Conservation (phyloP, 140 eudicot genomes). For the Oenanthe javanica region DNA sequence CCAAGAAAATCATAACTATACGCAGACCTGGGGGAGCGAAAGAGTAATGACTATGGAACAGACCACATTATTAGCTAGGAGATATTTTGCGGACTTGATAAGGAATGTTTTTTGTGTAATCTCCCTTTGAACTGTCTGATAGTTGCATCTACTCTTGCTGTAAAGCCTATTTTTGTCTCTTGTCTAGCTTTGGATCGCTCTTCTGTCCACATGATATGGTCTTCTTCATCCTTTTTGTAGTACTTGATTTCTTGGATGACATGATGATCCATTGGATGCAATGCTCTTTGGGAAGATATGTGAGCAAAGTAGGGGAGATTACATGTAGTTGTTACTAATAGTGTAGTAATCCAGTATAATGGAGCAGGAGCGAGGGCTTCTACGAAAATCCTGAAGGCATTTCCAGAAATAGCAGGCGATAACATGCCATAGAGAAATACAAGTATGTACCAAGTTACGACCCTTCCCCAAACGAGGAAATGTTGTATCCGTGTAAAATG, state of each 20-base stretch:
- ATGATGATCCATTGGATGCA: conserved; percentile 89
- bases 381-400: conserved; percentile 45
- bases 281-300: conserved; percentile 70
- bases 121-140: conserved; percentile 62
- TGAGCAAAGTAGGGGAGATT: conserved; percentile 80
- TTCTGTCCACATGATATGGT: conserved; percentile 68
- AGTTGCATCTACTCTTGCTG: conserved; percentile 88
- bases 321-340: conserved; percentile 62
- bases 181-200: conserved; percentile 75
- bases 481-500: conserved; percentile 98
- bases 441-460: conserved; percentile 64
- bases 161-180: conserved; percentile 75
- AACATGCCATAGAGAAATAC: conserved; percentile 53
- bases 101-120: conserved; percentile 55
- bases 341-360: conserved; percentile 62
- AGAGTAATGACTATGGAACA: not conserved
- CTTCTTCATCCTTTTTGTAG: conserved; percentile 73
- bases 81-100: conserved; percentile 28
- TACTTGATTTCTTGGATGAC: conserved; percentile 90
- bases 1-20: not conserved
- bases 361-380: conserved; percentile 89
- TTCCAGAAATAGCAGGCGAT: conserved; percentile 31
- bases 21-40: not conserved
- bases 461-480: conserved; percentile 59
- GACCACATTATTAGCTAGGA: conserved; percentile 9